Percentiles rank a stretch among this genome's conserved stretches.
These are phyloP conservation scores for Pelagomonas calceolata DNA, from an alignment of 108 stramenopile genomes.

Conservation along the genomic window DNA sequence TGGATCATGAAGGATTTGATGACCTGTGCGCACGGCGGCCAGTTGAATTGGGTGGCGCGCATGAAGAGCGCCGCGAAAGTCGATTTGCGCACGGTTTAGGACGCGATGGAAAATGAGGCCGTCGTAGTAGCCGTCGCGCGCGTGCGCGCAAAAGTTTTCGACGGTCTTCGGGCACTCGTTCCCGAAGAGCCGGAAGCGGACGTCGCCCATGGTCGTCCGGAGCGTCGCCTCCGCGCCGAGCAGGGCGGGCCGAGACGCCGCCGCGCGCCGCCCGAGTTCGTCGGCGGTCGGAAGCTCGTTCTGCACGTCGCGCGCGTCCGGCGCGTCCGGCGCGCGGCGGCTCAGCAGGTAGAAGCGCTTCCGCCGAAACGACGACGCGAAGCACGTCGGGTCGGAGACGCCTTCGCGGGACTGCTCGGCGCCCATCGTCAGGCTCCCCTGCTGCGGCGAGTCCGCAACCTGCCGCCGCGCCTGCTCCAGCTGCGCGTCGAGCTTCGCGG, in stretches of 20 bases:
- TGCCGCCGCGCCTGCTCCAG: conserved; percentile 60
- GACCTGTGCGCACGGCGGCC: too few species aligned
- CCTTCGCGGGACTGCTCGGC: conserved; percentile 14
- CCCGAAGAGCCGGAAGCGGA: conserved; percentile 69
- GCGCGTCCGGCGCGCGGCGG: conserved; percentile 59
- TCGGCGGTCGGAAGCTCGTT: conserved; percentile 85
- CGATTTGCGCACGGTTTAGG: too few species aligned
- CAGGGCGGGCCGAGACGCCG: conserved; percentile 14
- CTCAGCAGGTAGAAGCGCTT: conserved; percentile 86
- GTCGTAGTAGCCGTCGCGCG: conserved; percentile 87
- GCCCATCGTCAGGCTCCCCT: conserved; percentile 20
- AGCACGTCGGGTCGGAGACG: conserved; percentile 58
- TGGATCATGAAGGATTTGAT: conserved; percentile 90
- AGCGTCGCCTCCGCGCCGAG: conserved; percentile 64
- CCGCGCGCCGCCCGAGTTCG: conserved; percentile 33
- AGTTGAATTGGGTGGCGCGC: too few species aligned
- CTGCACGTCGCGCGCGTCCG: conserved; percentile 66
- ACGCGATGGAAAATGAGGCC: conserved; percentile 93
- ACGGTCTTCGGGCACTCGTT: conserved; percentile 78
- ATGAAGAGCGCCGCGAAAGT: too few species aligned
- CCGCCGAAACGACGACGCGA: conserved; percentile 67
- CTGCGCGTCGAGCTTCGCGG: conserved; percentile 81
- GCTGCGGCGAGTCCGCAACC: conserved; percentile 27
- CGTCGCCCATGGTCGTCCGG: conserved; percentile 92
- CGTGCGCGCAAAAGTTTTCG: conserved; percentile 86